Conservation (phyloP, 495 filamentous ascomycete species). For the Trichoderma orchidacearum region DNA sequence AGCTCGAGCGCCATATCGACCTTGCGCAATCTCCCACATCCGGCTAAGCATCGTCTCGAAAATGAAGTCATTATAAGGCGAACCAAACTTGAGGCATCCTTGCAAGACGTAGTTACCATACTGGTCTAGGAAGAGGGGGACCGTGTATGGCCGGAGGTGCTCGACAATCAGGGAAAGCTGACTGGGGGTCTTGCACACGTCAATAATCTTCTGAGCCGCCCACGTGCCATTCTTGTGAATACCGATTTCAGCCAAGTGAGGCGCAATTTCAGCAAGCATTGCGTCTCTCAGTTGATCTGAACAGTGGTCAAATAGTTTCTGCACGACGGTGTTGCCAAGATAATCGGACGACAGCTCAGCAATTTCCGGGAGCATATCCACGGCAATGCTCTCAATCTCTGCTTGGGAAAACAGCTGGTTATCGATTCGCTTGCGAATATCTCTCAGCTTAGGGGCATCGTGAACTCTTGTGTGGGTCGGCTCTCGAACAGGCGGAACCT, state of each 20-base stretch:
- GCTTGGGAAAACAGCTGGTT: slow-evolving; percentile 72
- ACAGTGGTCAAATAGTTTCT: slow-evolving; percentile 94
- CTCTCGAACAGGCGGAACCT: slow-evolving; percentile 83
- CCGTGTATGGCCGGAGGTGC: slow-evolving; percentile 66
- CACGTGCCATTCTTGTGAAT: slow-evolving; percentile 98
- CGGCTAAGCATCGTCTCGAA: slow-evolving; percentile 93
- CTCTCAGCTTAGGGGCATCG: slow-evolving; percentile 88
- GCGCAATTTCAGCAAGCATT: slow-evolving; percentile 79
- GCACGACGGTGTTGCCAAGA: slow-evolving; percentile 96
- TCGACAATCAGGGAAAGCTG: slow-evolving; percentile 81
- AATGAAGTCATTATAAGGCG: slow-evolving; percentile 87
- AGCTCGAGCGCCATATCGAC: slow-evolving; percentile 84
- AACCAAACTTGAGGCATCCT: slow-evolving; percentile 81
- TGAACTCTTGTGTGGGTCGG: slow-evolving; percentile 82
- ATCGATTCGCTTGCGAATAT: slow-evolving; percentile 95
- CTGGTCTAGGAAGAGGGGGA: slow-evolving; percentile 89
- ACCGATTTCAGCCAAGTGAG: slow-evolving; percentile 90
- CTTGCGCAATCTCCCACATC: slow-evolving; percentile 91
- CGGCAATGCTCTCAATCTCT: slow-evolving; percentile 86
- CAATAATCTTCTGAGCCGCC: slow-evolving; percentile 98
- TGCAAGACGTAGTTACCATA: slow-evolving; percentile 98
- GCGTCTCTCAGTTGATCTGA: slow-evolving; percentile 79
- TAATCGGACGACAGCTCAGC: slow-evolving; percentile 92
- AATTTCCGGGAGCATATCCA: slow-evolving; percentile 90
- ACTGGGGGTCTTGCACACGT: slow-evolving; percentile 71